A percentile compares a stretch with the other conserved stretches of the same genome.
Evolutionary conservation across 352 stramenopile species (phyloP).

Genomic region (Globisporangium okanoganense): DNA sequence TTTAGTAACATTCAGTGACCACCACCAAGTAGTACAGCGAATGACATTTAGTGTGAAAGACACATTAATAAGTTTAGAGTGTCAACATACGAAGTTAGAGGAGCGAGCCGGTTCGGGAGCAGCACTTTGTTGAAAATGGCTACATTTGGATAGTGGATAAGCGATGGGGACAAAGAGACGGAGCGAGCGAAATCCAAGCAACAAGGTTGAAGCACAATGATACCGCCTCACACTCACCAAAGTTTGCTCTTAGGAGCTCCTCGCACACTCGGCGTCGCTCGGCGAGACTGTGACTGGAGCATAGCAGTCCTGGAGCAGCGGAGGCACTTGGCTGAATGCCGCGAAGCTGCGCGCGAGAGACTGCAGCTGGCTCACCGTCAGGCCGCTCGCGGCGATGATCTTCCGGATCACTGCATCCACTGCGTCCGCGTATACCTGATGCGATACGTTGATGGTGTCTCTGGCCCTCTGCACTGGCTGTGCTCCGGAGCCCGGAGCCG

Average conservation of each 20-base stretch:
- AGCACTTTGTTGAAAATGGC: background rate
- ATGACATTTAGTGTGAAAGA: background rate
- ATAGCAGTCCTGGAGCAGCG: background rate
- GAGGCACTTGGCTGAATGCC: conserved; percentile 27
- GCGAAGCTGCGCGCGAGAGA: conserved; percentile 25
- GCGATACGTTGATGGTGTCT: conserved; percentile 8
- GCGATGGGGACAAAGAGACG: background rate
- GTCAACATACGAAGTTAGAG: background rate
- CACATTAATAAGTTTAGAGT: background rate
- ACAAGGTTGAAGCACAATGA: background rate
- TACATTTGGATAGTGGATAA: conserved; percentile 1
- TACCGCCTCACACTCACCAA: conserved; percentile 6
- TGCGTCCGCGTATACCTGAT: conserved; percentile 18
- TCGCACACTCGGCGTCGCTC: too few species aligned
- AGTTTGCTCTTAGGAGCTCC: background rate
- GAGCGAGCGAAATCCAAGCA: background rate
- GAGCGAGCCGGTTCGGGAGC: too few species aligned
- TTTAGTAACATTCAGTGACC: too few species aligned
- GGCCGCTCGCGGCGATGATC: conserved; percentile 7
- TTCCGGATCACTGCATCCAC: conserved; percentile 20
- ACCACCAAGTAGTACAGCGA: too few species aligned
- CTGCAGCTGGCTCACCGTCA: conserved; percentile 26
- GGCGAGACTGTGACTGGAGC: too few species aligned
- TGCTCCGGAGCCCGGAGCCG: conserved; percentile 1
- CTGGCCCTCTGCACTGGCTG: background rate